Base-by-base conservation (phyloP, 2,329 filamentous ascomycete genomes). In the Rutstroemia sydowiana region DNA sequence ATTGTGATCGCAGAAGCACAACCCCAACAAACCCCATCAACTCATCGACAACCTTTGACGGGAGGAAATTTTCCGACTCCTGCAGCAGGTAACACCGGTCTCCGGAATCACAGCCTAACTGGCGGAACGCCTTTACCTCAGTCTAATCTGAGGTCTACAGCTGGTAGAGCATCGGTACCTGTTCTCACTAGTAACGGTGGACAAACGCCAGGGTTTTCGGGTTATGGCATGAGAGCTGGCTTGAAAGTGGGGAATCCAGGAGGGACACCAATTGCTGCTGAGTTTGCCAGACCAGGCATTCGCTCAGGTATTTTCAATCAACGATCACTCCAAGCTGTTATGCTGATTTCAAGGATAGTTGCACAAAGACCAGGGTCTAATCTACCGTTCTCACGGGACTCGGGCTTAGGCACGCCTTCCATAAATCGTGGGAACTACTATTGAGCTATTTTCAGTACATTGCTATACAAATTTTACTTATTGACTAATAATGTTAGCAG, bases 211-310 rank as follows among this genome's bases (percentile, higher is more conserved):
- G 60, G 62, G 1, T 62, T 66, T 31, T 54, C 59, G 32, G 63
- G 63, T 7, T 67, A 67, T 51, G 65, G 65, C 18, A 62, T 68
- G 62, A 66, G 64, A 48, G 65, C 65, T 37, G 65, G 65, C 41
- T 51, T 67, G 16, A 68, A 66, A 57, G 62, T 65, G 21, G 66
- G 65, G 46, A 62, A 66, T 44, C 58, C 62, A 44, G 39, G 50
- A 44, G 39, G 50, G 26, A 54, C 54, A 31, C 36, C 52, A 36
- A 16, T 39, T 31, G 36, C 26, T 13, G 53, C 31, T 42, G 56
- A 53, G 10, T 47, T 54, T 26, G 30, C 40, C n/a, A 59, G 59
- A 34, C 57, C 61, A 30, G 31, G 32, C 18, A 46, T 56, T 6
- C 56, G 57, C 52, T 61, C 61, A 8, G 61, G 62, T 63, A 63